These are phyloP conservation scores for Ustilago trichophora DNA, from an alignment of 1,284 basidiomycete genomes.

Conservation along the genomic window DNA sequence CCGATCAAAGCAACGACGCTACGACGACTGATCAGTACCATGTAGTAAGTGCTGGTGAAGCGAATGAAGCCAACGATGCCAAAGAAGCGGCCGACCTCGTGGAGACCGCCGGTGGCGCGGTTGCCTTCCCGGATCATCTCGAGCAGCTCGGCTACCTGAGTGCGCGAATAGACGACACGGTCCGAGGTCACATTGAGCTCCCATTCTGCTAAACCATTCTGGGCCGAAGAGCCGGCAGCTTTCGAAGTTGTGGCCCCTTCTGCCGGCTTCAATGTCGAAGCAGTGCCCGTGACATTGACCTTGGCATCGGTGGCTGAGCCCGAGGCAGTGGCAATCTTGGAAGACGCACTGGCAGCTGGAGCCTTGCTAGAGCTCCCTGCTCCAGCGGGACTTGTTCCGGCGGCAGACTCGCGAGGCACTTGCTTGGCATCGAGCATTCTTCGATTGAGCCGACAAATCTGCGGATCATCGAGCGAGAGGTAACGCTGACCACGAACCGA, in stretches of 20 bases:
- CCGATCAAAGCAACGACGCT: slow-evolving; percentile 92
- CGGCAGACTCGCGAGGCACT: slow-evolving; percentile 7
- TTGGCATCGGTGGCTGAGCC: slow-evolving; percentile 2
- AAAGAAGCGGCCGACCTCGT: slow-evolving; percentile 71
- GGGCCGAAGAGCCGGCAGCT: too few relatives aligned
- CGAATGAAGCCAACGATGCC: slow-evolving; percentile 73
- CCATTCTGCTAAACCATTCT: slow-evolving; percentile 31
- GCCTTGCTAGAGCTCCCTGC: slow-evolving; percentile 5
- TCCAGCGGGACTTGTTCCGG: neutral
- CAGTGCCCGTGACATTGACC: neutral
- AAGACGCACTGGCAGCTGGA: neutral
- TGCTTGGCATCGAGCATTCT: slow-evolving; percentile 43
- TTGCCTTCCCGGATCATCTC: slow-evolving; percentile 96
- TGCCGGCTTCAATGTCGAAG: neutral
- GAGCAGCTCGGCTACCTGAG: slow-evolving; percentile 86
- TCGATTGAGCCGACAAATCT: slow-evolving; percentile 40
- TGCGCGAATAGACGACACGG: slow-evolving; percentile 76
- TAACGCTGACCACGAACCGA: slow-evolving; percentile 47
- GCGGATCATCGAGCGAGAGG: slow-evolving; percentile 38
- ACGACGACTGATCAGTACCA: slow-evolving; percentile 80
- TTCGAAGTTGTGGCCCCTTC: too few relatives aligned
- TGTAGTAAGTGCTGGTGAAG: slow-evolving; percentile 66
- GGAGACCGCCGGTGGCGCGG: slow-evolving; percentile 83
- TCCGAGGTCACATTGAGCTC: slow-evolving; percentile 61
- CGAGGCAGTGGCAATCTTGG: neutral